A percentile compares a stretch with the other conserved stretches of the same genome.
These are phyloP conservation scores for Thermomyces lanuginosus DNA, from an alignment of 2,329 filamentous ascomycete species.

Conservation along the genomic window DNA sequence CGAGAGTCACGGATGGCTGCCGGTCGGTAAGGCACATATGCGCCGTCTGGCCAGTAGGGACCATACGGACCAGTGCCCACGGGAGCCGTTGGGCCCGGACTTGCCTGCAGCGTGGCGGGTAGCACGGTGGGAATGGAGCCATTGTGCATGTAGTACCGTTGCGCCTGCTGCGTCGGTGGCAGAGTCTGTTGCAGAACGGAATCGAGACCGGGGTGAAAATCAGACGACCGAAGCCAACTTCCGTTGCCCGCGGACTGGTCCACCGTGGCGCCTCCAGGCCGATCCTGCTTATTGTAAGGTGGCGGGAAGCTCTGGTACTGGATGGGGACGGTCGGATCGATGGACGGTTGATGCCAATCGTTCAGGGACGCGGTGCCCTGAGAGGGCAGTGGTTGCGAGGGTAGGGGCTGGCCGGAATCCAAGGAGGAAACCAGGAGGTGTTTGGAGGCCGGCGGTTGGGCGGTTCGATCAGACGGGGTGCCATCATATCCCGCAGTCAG, in stretches of 20 bases:
- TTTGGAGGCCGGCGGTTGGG: constrained; percentile 62
- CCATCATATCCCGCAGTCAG: constrained; percentile 84
- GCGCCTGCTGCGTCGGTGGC: constrained; percentile 22
- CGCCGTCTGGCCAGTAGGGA: constrained; percentile 49
- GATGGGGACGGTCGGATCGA: constrained; percentile 15
- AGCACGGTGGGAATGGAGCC: constrained; percentile 42
- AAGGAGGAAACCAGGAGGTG: constrained; percentile 60
- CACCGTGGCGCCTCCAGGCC: constrained; percentile 16
- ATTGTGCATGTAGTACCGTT: constrained; percentile 27
- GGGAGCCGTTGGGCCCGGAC: constrained; percentile 41
- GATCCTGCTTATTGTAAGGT: constrained; percentile 24
- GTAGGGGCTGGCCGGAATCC: constrained; percentile 21
- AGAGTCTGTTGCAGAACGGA: constrained; percentile 45
- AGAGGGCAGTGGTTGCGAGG: constrained; percentile 19
- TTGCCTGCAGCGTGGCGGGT: constrained; percentile 40
- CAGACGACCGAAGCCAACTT: constrained; percentile 28
- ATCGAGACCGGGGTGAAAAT: constrained; percentile 38
- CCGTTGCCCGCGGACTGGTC: too few relatives aligned
- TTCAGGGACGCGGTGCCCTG: constrained; percentile 13
- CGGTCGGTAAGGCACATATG: constrained; percentile 43
- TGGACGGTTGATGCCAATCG: constrained; percentile 14
- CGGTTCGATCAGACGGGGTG: constrained; percentile 53
- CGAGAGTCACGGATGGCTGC: constrained; percentile 40
- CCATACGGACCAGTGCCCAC: constrained; percentile 42
- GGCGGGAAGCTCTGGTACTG: constrained; percentile 24